Conservation (phyloP, 805 yeast genomes). For the Pichia paraexigua region DNA sequence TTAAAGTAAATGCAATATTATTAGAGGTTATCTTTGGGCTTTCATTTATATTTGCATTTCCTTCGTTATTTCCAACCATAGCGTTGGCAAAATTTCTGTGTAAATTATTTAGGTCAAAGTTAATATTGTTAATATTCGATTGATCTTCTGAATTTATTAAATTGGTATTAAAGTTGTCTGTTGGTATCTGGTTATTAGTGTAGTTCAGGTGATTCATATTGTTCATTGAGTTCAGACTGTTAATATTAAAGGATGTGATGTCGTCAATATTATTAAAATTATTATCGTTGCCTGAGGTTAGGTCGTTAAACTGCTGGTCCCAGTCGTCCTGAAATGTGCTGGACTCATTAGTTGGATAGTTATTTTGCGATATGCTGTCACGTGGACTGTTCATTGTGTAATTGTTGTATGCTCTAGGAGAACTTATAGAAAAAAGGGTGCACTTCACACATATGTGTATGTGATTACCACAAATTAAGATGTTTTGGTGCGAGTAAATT, state of each 20-base stretch:
- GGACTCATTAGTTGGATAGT: background rate
- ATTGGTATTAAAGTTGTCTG: background rate
- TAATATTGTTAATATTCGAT: background rate
- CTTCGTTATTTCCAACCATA: background rate
- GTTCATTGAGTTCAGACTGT: background rate
- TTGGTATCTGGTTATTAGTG: background rate
- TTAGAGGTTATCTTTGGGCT: background rate
- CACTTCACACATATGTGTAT: background rate
- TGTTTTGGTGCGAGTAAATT: background rate
- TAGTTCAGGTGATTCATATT: background rate
- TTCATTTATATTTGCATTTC: background rate
- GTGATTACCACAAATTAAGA: background rate
- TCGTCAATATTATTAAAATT: background rate
- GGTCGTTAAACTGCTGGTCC: background rate
- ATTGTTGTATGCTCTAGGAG: background rate
- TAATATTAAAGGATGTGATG: background rate
- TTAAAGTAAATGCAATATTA: background rate
- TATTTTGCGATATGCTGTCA: background rate
- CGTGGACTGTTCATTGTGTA: background rate
- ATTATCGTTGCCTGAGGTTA: background rate
- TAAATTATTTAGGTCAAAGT: background rate
- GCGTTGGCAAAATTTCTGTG: background rate
- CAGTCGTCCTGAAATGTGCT: background rate
- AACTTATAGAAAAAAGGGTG: background rate
- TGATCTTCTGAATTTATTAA: background rate